Evolutionary conservation across 1,284 basidiomycete species (phyloP), one percentile per base, ranked within the genome.

Genomic region (Phlebopus sp.): DNA sequence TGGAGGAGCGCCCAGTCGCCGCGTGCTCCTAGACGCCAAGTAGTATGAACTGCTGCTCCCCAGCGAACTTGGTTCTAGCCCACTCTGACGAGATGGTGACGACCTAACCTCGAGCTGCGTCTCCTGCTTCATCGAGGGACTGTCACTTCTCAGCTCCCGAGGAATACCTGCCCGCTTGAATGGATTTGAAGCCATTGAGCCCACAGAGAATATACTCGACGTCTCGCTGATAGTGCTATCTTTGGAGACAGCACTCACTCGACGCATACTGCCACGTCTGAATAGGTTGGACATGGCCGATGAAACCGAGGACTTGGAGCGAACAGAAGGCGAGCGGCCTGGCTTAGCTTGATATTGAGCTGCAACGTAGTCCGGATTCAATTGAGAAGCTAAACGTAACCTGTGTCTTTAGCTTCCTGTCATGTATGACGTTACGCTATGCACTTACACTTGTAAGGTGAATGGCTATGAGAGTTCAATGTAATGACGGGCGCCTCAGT

Each of bases 261-360:
- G 74, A 54, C 77, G 74, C 37, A 75, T 68, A 60, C 40, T 75
- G 14, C 76, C 76, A 32, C 82, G 76, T 23, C 77, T 77, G 49
- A 89, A 73, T 29, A 88, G 63, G 44, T 75, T 78, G 31, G 82
- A 74, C 37, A 88, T 69, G 1, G 75, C 74, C 31, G 84, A 84
- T 14, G 77, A 71, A 19, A 81, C 71, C 0, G 86, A 87, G 37
- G 68, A 66, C 58, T 76, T 82, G 32, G 84, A 86, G 44, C 71
- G 71, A 18, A 85, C 63, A 8, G 86, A 87, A 15, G 80, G 73
- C 4, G 84, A 67, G 31, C 79, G 75, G 13, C 68, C 66, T 37
- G 76, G 58, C 48, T 77, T 77, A 43, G 74, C 66, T 51, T 74
- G 73, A 58, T 78, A 79, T 53, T 76, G 77, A 34, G 76, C 78